Evolutionary conservation across 805 yeast genomes (phyloP).

Genomic region (Metschnikowia baotianmanensis): DNA sequence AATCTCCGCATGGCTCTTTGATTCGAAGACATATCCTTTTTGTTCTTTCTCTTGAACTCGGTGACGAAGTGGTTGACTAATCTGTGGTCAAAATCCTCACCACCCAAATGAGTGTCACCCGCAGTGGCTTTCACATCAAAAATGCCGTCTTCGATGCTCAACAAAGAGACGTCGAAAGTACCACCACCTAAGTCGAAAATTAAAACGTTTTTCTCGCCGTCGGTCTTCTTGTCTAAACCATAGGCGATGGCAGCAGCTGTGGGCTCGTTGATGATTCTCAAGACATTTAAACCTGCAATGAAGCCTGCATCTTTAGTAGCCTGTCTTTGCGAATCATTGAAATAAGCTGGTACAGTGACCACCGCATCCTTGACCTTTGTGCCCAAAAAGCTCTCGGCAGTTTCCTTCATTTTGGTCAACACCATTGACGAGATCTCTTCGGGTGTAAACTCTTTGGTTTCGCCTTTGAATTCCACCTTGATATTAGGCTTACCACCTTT

Average conservation of each 20-base stretch:
- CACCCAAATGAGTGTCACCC: conserved; percentile 69
- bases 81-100: conserved; percentile 98
- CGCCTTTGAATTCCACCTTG: conserved; percentile 86
- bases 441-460: conserved; percentile 81
- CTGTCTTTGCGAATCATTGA: conserved; percentile 45
- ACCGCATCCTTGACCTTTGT: conserved; percentile 61
- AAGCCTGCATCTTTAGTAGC: conserved; percentile 45
- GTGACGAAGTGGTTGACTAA: conserved; percentile 88
- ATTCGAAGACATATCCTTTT: conserved; percentile 88
- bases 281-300: conserved; percentile 46
- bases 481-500: conserved; percentile 84
- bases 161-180: conserved; percentile 88
- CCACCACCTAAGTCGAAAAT: conserved; percentile 98
- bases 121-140: conserved; percentile 91
- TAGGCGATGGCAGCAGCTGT: conserved; percentile 48
- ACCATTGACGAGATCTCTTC: conserved; percentile 96
- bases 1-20: conserved; percentile 98
- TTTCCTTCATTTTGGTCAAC: conserved; percentile 86
- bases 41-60: conserved; percentile 97
- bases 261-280: conserved; percentile 44
- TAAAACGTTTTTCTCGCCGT: conserved; percentile 80
- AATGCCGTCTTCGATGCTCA: conserved; percentile 87
- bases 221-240: conserved; percentile 47
- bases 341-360: conserved; percentile 44
- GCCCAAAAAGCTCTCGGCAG: conserved; percentile 90